phyloP scores from a whole-genome alignment of 805 yeast species.

The Vanderwaltozyma tropicalis region DNA sequence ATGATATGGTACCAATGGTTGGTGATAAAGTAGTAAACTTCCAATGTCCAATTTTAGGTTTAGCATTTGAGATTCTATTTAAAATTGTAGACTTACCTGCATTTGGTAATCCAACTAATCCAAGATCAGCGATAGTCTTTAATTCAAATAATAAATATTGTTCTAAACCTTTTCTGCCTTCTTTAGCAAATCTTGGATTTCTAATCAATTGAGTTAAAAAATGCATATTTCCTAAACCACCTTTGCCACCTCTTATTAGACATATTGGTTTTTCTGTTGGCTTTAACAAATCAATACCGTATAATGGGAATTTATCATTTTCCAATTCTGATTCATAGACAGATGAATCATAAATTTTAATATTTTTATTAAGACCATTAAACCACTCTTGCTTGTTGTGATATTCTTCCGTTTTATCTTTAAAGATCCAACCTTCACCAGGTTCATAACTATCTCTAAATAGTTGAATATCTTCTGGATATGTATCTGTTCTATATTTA shows the following conservation, averaged over 20 bases:
- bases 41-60: conserved; percentile 93
- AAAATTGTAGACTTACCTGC: conserved; percentile 91
- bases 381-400: conserved; percentile 62
- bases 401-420: conserved; percentile 63
- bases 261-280: conserved; percentile 58
- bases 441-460: conserved; percentile 49
- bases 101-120: conserved; percentile 90
- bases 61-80: conserved; percentile 78
- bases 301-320: conserved; percentile 63
- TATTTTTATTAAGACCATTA: conserved; percentile 48
- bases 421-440: conserved; percentile 86
- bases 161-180: conserved; percentile 62
- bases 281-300: conserved; percentile 64
- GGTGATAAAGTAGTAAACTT: conserved; percentile 92
- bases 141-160: conserved; percentile 69
- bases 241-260: conserved; percentile 74
- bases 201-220: conserved; percentile 74
- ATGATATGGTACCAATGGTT: conserved; percentile 74
- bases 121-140: conserved; percentile 83
- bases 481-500: conserved; percentile 17
- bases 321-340: conserved; percentile 45
- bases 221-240: conserved; percentile 96
- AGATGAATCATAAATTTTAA: conserved; percentile 53
- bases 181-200: conserved; percentile 81
- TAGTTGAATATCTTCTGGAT: conserved; percentile 45